phyloP scores from a whole-genome alignment of 495 filamentous ascomycete genomes.

The Bombardia bombarda region DNA sequence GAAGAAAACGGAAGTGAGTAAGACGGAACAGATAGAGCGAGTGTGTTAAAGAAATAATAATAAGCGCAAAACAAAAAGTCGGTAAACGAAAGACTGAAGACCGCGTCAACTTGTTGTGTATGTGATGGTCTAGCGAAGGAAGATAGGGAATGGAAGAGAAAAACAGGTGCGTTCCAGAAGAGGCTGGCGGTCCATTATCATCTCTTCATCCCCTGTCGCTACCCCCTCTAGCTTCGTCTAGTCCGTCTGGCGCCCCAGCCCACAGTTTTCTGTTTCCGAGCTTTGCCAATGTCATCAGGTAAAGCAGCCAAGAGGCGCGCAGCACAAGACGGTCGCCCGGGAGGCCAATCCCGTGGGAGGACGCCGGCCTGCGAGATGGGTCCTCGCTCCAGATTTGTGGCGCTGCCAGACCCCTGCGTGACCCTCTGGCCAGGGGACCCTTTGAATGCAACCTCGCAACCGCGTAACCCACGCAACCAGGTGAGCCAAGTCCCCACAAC shows the following conservation, averaged over 20 bases:
- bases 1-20: neutral
- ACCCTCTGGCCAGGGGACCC: neutral
- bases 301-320: neutral
- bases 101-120: too few species aligned
- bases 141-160: too few species aligned
- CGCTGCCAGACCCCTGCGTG: constrained; percentile 1
- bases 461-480: too few species aligned
- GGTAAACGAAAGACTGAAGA: constrained; percentile 7
- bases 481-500: too few species aligned
- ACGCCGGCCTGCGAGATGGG: neutral
- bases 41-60: neutral
- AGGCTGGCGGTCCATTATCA: too few species aligned
- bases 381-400: constrained; percentile 8
- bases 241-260: neutral
- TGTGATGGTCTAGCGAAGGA: too few species aligned
- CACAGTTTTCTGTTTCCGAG: neutral
- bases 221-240: too few species aligned
- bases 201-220: too few species aligned
- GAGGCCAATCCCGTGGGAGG: constrained; percentile 1
- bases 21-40: constrained; percentile 5
- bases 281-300: neutral
- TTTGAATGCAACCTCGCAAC: neutral
- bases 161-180: too few species aligned
- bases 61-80: neutral
- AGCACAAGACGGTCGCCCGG: neutral